Evolutionary conservation across 306 rosid genomes (phyloP).

Genomic region (Castanea mollissima): DNA sequence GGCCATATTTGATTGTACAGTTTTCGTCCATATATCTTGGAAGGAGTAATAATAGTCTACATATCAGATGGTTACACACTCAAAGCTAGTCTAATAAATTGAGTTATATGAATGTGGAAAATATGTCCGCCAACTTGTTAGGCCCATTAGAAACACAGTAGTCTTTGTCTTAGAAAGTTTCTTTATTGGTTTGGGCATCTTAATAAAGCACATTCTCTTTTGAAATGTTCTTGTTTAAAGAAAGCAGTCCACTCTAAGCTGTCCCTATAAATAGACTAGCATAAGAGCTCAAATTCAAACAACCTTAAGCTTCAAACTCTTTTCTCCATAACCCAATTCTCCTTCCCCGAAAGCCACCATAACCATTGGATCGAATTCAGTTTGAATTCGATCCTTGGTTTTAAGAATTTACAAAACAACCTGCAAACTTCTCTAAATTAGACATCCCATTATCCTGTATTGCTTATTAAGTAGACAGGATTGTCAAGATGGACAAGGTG

Average conservation of each 20-base stretch:
- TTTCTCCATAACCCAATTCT: constrained; percentile 32
- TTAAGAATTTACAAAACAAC: constrained; percentile 24
- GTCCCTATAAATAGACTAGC: constrained; percentile 83
- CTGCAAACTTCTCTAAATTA: not conserved
- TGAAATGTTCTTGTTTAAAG: constrained; percentile 43
- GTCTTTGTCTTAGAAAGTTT: constrained; percentile 35
- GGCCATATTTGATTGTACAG: constrained; percentile 12
- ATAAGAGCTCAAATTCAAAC: constrained; percentile 48
- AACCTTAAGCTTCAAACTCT: constrained; percentile 41
- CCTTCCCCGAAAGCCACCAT: constrained; percentile 35
- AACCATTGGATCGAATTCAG: constrained; percentile 59
- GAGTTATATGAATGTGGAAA: constrained; percentile 40
- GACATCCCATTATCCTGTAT: not conserved
- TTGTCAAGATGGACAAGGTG: constrained; percentile 78
- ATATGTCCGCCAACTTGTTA: constrained; percentile 57
- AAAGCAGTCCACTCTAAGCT: constrained; percentile 26
- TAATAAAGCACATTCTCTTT: constrained; percentile 52
- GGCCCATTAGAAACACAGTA: constrained; percentile 31
- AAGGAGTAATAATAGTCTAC: constrained; percentile 6
- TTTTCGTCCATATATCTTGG: constrained; percentile 26
- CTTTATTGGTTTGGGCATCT: constrained; percentile 58
- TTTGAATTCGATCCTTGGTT: constrained; percentile 51
- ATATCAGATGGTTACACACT: constrained; percentile 29
- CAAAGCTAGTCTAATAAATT: constrained; percentile 16
- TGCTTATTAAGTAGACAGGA: constrained; percentile 15